Conservation (phyloP, 805 yeast species). For the Torulaspora indica region DNA sequence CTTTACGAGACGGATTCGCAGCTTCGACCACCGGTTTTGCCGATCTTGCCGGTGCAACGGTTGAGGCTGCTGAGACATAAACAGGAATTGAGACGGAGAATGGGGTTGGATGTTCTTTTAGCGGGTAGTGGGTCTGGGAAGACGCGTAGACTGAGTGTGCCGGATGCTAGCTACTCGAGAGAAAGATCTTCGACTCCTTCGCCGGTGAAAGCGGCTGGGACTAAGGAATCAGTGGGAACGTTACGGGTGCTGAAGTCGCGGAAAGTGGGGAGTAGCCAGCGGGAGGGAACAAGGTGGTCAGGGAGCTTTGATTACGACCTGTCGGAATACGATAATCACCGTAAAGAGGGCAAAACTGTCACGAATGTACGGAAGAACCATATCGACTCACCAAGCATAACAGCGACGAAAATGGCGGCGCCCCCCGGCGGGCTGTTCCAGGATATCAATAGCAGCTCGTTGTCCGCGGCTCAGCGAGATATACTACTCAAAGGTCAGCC, state of each 20-base stretch:
- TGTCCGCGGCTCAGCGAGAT: conserved; percentile 18
- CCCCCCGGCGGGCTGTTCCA: not conserved
- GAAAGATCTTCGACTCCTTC: conserved; percentile 25
- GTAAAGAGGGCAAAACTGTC: not conserved
- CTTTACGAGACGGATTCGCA: conserved; percentile 16
- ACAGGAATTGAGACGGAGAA: conserved; percentile 22
- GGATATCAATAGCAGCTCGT: conserved; percentile 5
- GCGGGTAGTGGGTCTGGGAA: not conserved
- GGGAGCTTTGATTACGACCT: conserved; percentile 32
- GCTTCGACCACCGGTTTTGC: conserved; percentile 32
- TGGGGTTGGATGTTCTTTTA: conserved; percentile 2
- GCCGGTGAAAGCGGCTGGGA: conserved; percentile 9
- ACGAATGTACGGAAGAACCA: not conserved
- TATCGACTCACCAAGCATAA: conserved; percentile 14
- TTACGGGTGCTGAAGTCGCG: conserved; percentile 6
- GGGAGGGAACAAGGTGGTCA: conserved; percentile 28
- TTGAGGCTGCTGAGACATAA: conserved; percentile 27
- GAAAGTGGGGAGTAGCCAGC: conserved; percentile 1
- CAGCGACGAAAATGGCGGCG: conserved; percentile 2
- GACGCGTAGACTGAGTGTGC: not conserved
- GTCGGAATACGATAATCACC: conserved; percentile 23
- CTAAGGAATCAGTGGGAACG: not conserved
- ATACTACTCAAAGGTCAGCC: conserved; percentile 16
- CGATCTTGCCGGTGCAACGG: conserved; percentile 33
- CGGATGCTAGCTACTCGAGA: conserved; percentile 1